Evolutionary conservation across 2,329 filamentous ascomycete genomes (phyloP).

Genomic region (Aspergillus sp.): DNA sequence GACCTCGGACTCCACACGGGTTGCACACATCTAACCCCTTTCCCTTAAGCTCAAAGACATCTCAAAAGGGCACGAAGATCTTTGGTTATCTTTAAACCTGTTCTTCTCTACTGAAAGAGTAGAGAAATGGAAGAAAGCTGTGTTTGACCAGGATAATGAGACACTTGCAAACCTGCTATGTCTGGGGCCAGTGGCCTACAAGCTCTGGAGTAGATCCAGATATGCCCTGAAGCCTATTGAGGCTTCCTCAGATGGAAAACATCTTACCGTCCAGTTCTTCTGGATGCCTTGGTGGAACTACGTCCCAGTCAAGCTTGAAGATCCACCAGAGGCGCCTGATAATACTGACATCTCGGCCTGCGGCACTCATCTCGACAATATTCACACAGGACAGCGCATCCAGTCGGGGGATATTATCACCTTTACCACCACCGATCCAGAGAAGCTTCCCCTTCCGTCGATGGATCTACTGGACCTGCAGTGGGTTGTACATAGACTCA

Average conservation of each 20-base stretch:
- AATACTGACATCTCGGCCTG: not conserved
- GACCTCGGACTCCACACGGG: not conserved
- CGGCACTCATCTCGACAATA: not conserved
- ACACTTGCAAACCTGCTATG: not conserved
- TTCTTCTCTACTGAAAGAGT: not conserved
- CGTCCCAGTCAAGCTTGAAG: not conserved
- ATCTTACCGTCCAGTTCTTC: not conserved
- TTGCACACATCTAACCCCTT: not conserved
- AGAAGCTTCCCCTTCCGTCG: not conserved
- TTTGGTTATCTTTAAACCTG: not conserved
- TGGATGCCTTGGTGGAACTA: not conserved
- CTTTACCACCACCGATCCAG: not conserved
- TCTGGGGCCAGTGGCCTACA: not conserved
- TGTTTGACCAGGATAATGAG: not conserved
- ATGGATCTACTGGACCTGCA: not conserved
- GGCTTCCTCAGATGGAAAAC: not conserved
- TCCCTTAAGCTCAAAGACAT: not conserved
- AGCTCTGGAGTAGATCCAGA: not conserved
- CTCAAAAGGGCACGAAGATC: rapidly evolving
- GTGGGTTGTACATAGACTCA: not conserved
- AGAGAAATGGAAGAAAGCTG: not conserved
- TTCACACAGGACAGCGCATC: not conserved
- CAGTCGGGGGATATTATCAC: not conserved
- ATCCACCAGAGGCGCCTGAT: not conserved
- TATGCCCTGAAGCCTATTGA: not conserved